These are phyloP conservation scores for Nemania sp. DNA, from an alignment of 2,329 filamentous ascomycete genomes.

Conservation along the genomic window DNA sequence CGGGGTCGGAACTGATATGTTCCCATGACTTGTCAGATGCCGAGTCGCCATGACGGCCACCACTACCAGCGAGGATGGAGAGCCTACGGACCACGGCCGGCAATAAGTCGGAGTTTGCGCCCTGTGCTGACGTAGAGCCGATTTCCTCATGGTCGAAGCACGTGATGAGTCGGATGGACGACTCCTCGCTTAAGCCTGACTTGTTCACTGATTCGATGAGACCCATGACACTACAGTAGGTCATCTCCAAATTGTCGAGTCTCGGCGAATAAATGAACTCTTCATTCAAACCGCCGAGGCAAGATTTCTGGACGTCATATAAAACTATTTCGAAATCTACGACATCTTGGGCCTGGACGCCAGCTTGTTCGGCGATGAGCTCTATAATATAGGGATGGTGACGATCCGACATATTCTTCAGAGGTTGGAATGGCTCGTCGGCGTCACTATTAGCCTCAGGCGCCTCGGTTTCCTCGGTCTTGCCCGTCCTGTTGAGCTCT, in stretches of 20 bases:
- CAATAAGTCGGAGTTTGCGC: constrained; percentile 91
- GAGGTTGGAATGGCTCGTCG: constrained; percentile 73
- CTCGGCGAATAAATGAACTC: constrained; percentile 97
- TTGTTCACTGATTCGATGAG: constrained; percentile 81
- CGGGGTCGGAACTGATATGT: constrained; percentile 62
- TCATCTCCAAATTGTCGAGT: constrained; percentile 96
- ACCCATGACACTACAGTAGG: constrained; percentile 89
- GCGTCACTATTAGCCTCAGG: constrained; percentile 53
- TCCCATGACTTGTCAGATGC: constrained; percentile 75
- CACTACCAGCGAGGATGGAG: constrained; percentile 76
- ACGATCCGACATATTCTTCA: constrained; percentile 81
- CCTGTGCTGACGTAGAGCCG: constrained; percentile 90
- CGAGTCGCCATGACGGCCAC: constrained; percentile 60
- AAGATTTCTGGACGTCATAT: constrained; percentile 93
- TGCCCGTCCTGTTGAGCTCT: constrained; percentile 83
- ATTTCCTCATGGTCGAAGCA: constrained; percentile 99
- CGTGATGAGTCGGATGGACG: constrained; percentile 87
- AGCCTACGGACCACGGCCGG: constrained; percentile 88
- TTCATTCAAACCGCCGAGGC: constrained; percentile 88
- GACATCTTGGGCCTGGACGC: constrained; percentile 76
- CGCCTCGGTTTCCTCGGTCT: constrained; percentile 57
- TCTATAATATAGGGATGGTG: constrained; percentile 91
- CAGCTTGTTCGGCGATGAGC: constrained; percentile 83
- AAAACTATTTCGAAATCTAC: constrained; percentile 97
- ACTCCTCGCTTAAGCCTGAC: constrained; percentile 77